A percentile compares a stretch with the other conserved stretches of the same genome.
Conservation (phyloP, 2,329 filamentous ascomycete genomes). For the Calonectria pauciramosa region DNA sequence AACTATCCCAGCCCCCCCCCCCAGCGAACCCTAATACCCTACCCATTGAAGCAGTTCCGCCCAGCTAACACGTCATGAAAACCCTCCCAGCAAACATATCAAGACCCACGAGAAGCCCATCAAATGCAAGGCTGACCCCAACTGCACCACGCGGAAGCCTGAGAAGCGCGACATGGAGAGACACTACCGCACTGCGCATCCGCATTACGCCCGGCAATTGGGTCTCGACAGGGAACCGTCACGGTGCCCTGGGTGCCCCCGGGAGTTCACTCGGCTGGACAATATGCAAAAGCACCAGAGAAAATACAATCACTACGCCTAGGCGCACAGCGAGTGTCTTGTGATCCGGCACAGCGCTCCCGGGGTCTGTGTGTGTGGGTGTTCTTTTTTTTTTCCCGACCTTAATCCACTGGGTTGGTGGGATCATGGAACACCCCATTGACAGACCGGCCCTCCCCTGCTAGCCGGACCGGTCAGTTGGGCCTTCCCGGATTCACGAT, state of each 20-base stretch:
- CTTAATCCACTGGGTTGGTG: background rate
- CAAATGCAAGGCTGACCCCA: conserved; percentile 35
- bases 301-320: conserved; percentile 20
- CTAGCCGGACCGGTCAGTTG: background rate
- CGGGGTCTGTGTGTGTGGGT: too few species aligned
- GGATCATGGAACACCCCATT: background rate
- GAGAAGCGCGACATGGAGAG: conserved; percentile 44
- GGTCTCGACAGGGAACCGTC: conserved; percentile 9
- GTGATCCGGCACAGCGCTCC: background rate
- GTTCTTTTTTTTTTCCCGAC: background rate
- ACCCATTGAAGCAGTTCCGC: conserved; percentile 4
- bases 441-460: conserved; percentile 6
- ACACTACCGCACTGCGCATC: conserved; percentile 39
- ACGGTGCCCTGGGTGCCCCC: conserved; percentile 20
- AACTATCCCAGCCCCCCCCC: background rate
- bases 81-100: conserved; percentile 37
- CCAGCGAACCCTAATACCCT: background rate
- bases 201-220: conserved; percentile 21
- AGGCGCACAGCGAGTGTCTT: background rate
- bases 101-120: conserved; percentile 40
- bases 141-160: conserved; percentile 29
- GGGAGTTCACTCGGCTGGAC: conserved; percentile 35
- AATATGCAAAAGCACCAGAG: conserved; percentile 39
- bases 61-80: background rate
- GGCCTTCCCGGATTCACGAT: conserved; percentile 3